Evolutionary conservation across 192 early-diverging fungal genomes (phyloP), one percentile per base, ranked within the genome.

Genomic region (Podila horticola): DNA sequence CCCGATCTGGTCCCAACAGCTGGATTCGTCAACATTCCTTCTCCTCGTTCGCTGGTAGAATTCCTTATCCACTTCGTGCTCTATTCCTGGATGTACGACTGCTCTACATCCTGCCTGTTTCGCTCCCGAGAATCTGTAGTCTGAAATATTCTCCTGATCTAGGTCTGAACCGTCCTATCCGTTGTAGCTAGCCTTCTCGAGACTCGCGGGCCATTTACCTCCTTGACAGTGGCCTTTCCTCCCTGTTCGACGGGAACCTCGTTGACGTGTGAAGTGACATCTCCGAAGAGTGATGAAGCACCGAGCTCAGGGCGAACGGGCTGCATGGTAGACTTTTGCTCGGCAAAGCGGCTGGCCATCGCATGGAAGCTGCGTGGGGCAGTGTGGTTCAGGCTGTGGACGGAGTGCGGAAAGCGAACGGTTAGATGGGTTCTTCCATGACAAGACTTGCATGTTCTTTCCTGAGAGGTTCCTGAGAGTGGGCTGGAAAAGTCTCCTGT

Each of bases 261-360:
- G 10, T 81, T 73, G 24, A 81, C 77, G 69, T 65, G 66, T 62
- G 71, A 64, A 19, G 62, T 41, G 33, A 81, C 57, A 65, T 81
- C 77, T 17, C 71, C 77, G 19, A 81, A 81, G 22, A 81, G 61
- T 26, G 77, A 69, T 45, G 77, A 81, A 24, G 77, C 77, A 8
- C 77, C 77, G 1, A 72, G 57, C 57, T 81, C 77, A 5, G 77
- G 64, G 9, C 30, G 62, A 52, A 81, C 58, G 17, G 77, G 77
- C 30, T 63, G 62, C 66, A 81, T 73, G 19, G 71, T 69, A 19
- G 50, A 63, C 31, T 81, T 73, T 60, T 69, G 70, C 26, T 81
- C 77, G n/a, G 77, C 77, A 10, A 81, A 62, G 17, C 71, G 66
- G 55, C 63, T 59, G 28, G 71, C 63, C 66, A 69, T 31, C 8